These are phyloP conservation scores for Xylaria palmicola DNA, from an alignment of 495 filamentous ascomycete species.

Conservation along the genomic window DNA sequence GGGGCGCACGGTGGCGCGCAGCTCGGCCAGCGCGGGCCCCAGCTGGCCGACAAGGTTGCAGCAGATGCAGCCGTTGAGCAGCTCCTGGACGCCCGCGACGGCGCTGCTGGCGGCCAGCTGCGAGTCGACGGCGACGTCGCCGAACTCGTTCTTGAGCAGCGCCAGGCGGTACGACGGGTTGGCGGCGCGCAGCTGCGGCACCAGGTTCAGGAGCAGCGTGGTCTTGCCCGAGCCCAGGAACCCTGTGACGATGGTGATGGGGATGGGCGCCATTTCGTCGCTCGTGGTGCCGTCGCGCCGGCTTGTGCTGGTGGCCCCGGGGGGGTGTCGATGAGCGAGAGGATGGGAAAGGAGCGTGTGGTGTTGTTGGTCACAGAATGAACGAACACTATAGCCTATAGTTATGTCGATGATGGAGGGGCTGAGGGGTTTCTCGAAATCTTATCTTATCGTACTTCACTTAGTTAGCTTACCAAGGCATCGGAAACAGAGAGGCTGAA, in stretches of 20 bases:
- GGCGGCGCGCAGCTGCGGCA: conserved; percentile 73
- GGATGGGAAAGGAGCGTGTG: background rate
- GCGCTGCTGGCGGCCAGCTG: conserved; percentile 78
- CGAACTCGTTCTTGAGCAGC: conserved; percentile 98
- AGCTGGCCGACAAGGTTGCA: conserved; percentile 96
- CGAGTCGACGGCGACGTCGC: conserved; percentile 89
- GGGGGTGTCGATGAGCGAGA: too few species aligned
- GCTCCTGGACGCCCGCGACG: conserved; percentile 85
- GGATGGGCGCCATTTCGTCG: conserved; percentile 61
- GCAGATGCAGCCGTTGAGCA: conserved; percentile 96
- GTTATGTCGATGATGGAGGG: too few species aligned
- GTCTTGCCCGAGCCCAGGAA: conserved; percentile 96
- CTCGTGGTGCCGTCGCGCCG: conserved; percentile 48
- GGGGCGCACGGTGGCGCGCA: conserved; percentile 57
- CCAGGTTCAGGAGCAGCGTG: conserved; percentile 82
- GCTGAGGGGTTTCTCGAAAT: conserved; percentile 13
- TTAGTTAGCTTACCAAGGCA: too few species aligned
- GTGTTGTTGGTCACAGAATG: too few species aligned
- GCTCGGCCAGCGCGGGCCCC: conserved; percentile 70
- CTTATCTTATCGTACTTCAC: background rate
- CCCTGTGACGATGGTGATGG: conserved; percentile 91
- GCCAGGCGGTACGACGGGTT: conserved; percentile 75
- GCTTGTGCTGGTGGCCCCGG: background rate
- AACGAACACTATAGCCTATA: too few species aligned
- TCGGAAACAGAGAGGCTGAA: too few species aligned